Evolutionary conservation across 2,329 filamentous ascomycete genomes (phyloP), one percentile per base, ranked within the genome.

Genomic region (Arthrobotrys iridis): DNA sequence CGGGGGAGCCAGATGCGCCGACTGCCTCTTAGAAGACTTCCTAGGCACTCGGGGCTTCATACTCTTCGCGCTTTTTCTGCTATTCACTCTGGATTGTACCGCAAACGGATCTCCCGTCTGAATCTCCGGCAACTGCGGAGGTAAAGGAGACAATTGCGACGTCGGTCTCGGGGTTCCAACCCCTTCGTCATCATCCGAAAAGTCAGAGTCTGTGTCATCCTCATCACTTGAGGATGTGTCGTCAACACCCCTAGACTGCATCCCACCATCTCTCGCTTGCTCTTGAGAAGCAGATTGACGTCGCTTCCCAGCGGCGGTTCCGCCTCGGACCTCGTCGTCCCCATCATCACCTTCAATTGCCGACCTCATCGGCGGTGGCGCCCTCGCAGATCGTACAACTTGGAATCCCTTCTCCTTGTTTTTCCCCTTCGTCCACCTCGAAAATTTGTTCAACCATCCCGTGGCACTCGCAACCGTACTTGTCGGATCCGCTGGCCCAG

Each of bases 401-500:
- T 98, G 95, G 78, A 99, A 99, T 0, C 95, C 95, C 82, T 98
- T 98, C 78, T 90, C 90, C 18, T 79, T 78, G 28, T 78, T 66
- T 76, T 77, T 78, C 30, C 70, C 65, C 46, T 74, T 77, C 4
- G 59, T 70, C 64, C 66, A 72, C 7, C 62, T 67, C 20, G 64
- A 68, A 71, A 97, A 87, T 4, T 97, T 81, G 60, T 86, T 87
- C 78, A 92, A 88, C 93, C 94, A 99, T 3, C 93, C 92, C 0
- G 91, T 91, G 0, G 95, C 94, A 5, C 92, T 94, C 1, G 93
- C 91, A 18, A 97, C 91, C 0, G 93, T 93, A 0, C 93, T 92
- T 37, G 93, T 97, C 0, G 95, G 95, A 83, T 99, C 94, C 6
- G 93, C 93, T 1, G 95, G 95, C 0, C 95, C 95, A 3, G 95